A percentile compares a stretch with the other conserved stretches of the same genome.
These are phyloP conservation scores for Cladosporium cucumerinum DNA, from an alignment of 2,329 filamentous ascomycete genomes.

Conservation along the genomic window DNA sequence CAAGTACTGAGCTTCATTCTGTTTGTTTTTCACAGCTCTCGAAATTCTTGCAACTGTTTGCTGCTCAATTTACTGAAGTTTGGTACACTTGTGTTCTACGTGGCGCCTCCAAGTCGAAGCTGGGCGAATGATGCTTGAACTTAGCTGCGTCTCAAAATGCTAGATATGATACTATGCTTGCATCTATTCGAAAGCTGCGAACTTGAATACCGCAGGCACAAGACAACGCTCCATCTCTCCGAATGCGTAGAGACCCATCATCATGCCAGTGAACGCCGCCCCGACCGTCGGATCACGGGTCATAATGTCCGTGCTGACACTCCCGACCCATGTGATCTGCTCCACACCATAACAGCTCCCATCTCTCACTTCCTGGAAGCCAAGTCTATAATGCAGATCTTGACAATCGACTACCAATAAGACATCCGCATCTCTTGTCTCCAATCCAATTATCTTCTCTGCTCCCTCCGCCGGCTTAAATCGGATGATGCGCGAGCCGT, in stretches of 20 bases:
- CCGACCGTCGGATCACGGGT: slow-evolving; percentile 40
- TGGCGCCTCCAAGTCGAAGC: neutral
- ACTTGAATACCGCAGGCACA: slow-evolving; percentile 41
- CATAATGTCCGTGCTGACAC: slow-evolving; percentile 34
- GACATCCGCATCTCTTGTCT: slow-evolving; percentile 21
- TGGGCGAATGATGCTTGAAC: neutral
- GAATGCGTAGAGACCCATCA: slow-evolving; percentile 47
- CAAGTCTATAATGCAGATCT: slow-evolving; percentile 30
- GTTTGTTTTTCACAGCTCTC: neutral
- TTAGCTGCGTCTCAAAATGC: neutral
- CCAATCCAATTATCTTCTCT: slow-evolving; percentile 19
- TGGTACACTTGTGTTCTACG: neutral
- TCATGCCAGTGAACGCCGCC: slow-evolving; percentile 44
- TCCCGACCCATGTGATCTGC: slow-evolving; percentile 28
- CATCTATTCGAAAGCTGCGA: slow-evolving; percentile 6
- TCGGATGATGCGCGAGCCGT: slow-evolving; percentile 26
- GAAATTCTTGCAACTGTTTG: neutral
- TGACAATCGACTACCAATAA: slow-evolving; percentile 34
- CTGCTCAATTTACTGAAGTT: neutral
- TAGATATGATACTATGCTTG: neutral
- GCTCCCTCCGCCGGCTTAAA: slow-evolving; percentile 28
- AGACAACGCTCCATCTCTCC: slow-evolving; percentile 41
- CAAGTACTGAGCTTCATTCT: neutral
- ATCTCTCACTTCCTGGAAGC: slow-evolving; percentile 24
- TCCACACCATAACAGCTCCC: slow-evolving; percentile 13